Evolutionary conservation across 306 rosid genomes (phyloP).

Genomic region (Crotalaria pallida): DNA sequence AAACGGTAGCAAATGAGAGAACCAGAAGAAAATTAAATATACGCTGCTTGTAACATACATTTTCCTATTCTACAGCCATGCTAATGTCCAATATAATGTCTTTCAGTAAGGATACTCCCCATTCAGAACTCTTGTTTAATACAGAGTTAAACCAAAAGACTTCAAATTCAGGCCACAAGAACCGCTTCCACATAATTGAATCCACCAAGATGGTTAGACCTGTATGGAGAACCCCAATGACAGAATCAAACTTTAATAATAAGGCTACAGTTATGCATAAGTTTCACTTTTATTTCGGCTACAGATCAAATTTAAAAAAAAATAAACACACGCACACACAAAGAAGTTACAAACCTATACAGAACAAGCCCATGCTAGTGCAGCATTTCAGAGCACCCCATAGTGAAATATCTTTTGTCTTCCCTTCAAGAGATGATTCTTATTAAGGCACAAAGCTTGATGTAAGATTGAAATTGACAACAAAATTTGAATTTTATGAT

Average conservation of each 20-base stretch:
- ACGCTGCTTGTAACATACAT: background rate
- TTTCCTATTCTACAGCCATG: conserved; percentile 2
- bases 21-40: background rate
- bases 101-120: conserved; percentile 85
- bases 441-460: conserved; percentile 29
- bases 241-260: conserved; percentile 13
- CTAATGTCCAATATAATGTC: background rate
- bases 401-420: conserved; percentile 71
- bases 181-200: conserved; percentile 86
- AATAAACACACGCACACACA: too few relatives aligned
- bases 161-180: conserved; percentile 95
- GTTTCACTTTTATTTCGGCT: background rate
- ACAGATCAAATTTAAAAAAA: background rate
- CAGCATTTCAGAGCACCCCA: conserved; percentile 67
- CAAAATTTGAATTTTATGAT: background rate
- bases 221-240: conserved; percentile 33
- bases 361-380: conserved; percentile 49
- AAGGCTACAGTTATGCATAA: background rate
- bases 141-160: conserved; percentile 96
- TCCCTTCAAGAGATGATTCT: conserved; percentile 32
- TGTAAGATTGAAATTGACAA: conserved; percentile 12
- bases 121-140: conserved; percentile 84
- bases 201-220: conserved; percentile 75
- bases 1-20: background rate
- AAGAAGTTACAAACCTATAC: conserved; percentile 58